A percentile compares a stretch with the other conserved stretches of the same genome.
phyloP scores from a whole-genome alignment of 495 filamentous ascomycete genomes.

The Symbiotaphrina buchneri region DNA sequence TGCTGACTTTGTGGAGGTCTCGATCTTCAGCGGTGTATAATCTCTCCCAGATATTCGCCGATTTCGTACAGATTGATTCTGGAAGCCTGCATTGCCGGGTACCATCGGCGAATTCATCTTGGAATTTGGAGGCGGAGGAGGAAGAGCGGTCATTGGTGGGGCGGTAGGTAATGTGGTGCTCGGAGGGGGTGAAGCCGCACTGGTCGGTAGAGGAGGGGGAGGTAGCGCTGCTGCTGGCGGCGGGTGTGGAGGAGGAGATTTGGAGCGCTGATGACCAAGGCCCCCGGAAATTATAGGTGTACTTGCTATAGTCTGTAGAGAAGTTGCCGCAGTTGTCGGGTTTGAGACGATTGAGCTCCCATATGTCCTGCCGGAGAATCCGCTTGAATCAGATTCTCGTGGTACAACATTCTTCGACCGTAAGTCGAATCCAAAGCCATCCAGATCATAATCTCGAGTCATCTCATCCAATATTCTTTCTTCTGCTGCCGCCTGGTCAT shows the following conservation, averaged over 20 bases:
- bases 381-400: slow-evolving; percentile 74
- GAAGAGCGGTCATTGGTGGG: slow-evolving; percentile 13
- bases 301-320: slow-evolving; percentile 60
- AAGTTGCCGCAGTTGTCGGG: slow-evolving; percentile 44
- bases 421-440: slow-evolving; percentile 63
- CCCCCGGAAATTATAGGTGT: slow-evolving; percentile 15
- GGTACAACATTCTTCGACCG: slow-evolving; percentile 58
- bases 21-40: slow-evolving; percentile 69
- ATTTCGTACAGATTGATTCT: slow-evolving; percentile 40
- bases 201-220: slow-evolving; percentile 13
- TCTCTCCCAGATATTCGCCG: slow-evolving; percentile 65
- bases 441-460: slow-evolving; percentile 63
- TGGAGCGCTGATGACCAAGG: slow-evolving; percentile 10
- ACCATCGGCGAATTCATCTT: slow-evolving; percentile 12
- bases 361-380: slow-evolving; percentile 66
- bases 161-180: slow-evolving; percentile 8
- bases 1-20: no score
- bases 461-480: slow-evolving; percentile 85
- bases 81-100: slow-evolving; percentile 18
- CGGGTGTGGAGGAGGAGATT: slow-evolving; percentile 19
- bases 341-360: slow-evolving; percentile 69
- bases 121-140: slow-evolving; percentile 10
- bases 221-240: slow-evolving; percentile 17
- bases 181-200: slow-evolving; percentile 9
- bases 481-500: slow-evolving; percentile 73